phyloP scores from a whole-genome alignment of 1,139 yeast genomes.

The Starmera stellimalicola region DNA sequence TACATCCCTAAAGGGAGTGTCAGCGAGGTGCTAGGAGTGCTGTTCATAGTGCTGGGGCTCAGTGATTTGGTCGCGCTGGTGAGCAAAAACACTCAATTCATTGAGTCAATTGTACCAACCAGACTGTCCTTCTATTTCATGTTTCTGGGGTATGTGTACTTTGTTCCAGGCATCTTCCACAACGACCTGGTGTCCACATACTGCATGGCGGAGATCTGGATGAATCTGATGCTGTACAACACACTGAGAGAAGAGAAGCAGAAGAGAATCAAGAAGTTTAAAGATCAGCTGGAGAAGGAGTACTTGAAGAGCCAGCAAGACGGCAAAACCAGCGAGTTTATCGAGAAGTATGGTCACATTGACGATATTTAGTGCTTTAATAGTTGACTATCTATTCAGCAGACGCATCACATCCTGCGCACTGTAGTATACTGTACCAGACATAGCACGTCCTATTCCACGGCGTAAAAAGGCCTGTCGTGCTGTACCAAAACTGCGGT shows the following conservation, averaged over 20 bases:
- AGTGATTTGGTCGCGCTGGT: slow-evolving; percentile 50
- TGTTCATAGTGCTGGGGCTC: slow-evolving; percentile 35
- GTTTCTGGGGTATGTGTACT: slow-evolving; percentile 31
- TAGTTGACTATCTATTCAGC: too few relatives aligned
- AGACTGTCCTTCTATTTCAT: slow-evolving; percentile 51
- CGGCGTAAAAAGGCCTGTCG: too few relatives aligned
- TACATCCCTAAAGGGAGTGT: too few relatives aligned
- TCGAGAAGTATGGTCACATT: slow-evolving; percentile 9
- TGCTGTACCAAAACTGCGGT: too few relatives aligned
- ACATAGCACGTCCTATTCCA: too few relatives aligned
- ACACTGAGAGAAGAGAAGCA: slow-evolving; percentile 56
- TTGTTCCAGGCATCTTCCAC: slow-evolving; percentile 25
- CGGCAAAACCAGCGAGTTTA: slow-evolving; percentile 9
- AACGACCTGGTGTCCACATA: slow-evolving; percentile 56
- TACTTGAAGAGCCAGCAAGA: slow-evolving; percentile 11
- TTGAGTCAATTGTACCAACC: slow-evolving; percentile 61
- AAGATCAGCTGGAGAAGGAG: slow-evolving; percentile 15
- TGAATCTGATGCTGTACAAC: slow-evolving; percentile 53
- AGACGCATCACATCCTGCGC: too few relatives aligned
- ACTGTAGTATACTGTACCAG: too few relatives aligned
- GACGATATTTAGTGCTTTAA: slow-evolving; percentile 4
- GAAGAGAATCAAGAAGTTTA: slow-evolving; percentile 27
- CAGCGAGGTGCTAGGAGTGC: slow-evolving; percentile 38
- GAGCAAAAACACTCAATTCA: slow-evolving; percentile 44
- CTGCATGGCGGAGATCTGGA: slow-evolving; percentile 64